Evolutionary conservation across 2,329 filamentous ascomycete genomes (phyloP).

Genomic region (Aspergillus udagawae): DNA sequence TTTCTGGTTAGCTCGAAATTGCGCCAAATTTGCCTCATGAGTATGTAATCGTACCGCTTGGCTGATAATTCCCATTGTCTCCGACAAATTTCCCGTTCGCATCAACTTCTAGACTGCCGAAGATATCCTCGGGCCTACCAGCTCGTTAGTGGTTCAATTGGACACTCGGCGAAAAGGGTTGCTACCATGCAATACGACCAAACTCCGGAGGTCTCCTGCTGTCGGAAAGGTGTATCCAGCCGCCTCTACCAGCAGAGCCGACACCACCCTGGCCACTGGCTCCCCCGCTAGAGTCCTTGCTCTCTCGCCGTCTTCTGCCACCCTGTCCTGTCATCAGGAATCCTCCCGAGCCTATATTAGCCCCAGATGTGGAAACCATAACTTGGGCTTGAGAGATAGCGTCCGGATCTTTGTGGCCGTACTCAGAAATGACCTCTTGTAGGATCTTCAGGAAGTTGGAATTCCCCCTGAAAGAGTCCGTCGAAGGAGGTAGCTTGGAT

Average conservation of each 20-base stretch:
- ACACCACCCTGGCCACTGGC: slow-evolving; percentile 57
- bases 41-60: slow-evolving; percentile 43
- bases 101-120: slow-evolving; percentile 62
- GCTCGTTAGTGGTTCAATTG: slow-evolving; percentile 9
- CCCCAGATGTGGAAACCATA: slow-evolving; percentile 56
- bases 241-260: slow-evolving; percentile 55
- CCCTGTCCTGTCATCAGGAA: slow-evolving; percentile 41
- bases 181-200: slow-evolving; percentile 57
- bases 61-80: slow-evolving; percentile 55
- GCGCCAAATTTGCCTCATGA: background rate
- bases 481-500: slow-evolving; percentile 52
- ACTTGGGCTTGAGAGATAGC: slow-evolving; percentile 57
- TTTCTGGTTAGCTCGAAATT: background rate
- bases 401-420: slow-evolving; percentile 54
- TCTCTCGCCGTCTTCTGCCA: slow-evolving; percentile 33
- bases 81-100: slow-evolving; percentile 54
- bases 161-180: background rate
- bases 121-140: slow-evolving; percentile 58
- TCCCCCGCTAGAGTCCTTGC: slow-evolving; percentile 48
- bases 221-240: slow-evolving; percentile 62
- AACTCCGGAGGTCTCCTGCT: slow-evolving; percentile 58
- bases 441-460: slow-evolving; percentile 53
- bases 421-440: slow-evolving; percentile 51
- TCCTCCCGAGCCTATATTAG: slow-evolving; percentile 50
- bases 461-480: slow-evolving; percentile 55